phyloP scores from a whole-genome alignment of 345 rosid species.

The Isatis tinctoria region DNA sequence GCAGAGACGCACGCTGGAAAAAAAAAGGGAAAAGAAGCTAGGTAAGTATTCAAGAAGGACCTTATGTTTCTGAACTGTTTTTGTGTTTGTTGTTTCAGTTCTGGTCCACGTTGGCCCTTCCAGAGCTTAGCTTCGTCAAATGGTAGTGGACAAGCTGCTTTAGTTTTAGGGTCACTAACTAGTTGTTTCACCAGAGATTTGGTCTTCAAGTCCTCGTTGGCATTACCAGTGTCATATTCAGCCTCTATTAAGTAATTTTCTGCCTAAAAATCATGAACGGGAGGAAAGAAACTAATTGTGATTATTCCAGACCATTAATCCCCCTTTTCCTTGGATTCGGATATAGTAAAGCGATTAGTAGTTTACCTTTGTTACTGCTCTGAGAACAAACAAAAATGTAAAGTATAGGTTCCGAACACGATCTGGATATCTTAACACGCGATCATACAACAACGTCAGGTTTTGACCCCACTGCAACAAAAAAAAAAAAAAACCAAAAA shows the following conservation, averaged over 20 bases:
- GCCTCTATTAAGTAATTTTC: conserved; percentile 82
- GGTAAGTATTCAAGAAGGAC: conserved; percentile 33
- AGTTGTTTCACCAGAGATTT: conserved; percentile 78
- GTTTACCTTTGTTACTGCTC: conserved; percentile 87
- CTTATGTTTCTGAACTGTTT: conserved; percentile 90
- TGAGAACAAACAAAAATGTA: conserved; percentile 85
- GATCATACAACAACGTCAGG: conserved; percentile 71
- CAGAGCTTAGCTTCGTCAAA: conserved; percentile 97
- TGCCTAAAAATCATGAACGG: conserved; percentile 45
- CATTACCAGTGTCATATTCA: conserved; percentile 78
- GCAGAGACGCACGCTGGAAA: neutral
- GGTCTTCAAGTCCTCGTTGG: conserved; percentile 74
- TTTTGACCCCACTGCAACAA: conserved; percentile 92
- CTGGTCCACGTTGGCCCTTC: conserved; percentile 95
- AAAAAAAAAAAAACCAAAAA: neutral
- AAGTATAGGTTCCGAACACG: conserved; percentile 88
- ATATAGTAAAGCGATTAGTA: neutral
- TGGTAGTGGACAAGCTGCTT: conserved; percentile 92
- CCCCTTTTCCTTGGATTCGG: neutral
- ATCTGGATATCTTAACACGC: conserved; percentile 79
- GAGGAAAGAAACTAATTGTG: neutral
- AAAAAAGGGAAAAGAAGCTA: neutral
- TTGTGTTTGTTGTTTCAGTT: conserved; percentile 75
- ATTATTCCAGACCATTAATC: neutral
- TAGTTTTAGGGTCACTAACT: conserved; percentile 62